Conservation (phyloP, 1,284 basidiomycete genomes). For the Inonotus obliquus region DNA sequence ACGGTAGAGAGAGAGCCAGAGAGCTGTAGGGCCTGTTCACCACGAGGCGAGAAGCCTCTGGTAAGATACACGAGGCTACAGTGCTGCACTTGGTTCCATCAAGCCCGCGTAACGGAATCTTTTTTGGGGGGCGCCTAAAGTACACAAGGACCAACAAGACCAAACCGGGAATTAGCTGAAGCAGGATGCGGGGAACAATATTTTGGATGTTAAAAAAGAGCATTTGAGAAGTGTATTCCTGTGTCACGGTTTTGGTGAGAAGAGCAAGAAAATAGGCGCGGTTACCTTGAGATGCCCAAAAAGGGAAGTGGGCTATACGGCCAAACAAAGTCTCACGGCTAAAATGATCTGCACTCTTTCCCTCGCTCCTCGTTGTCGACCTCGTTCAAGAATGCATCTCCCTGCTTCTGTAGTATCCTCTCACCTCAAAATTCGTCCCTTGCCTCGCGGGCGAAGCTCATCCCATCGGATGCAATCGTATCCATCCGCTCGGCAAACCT, state of each 20-base stretch:
- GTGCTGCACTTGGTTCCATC: conserved; percentile 16
- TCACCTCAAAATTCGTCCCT: background rate
- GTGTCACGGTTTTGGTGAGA: background rate
- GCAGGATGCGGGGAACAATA: background rate
- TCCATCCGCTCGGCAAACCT: background rate
- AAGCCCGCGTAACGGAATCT: conserved; percentile 16
- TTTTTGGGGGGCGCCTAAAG: conserved; percentile 11
- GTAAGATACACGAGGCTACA: conserved; percentile 19
- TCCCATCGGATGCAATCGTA: background rate
- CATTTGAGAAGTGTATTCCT: background rate
- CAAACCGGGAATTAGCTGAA: background rate
- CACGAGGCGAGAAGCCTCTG: conserved; percentile 19
- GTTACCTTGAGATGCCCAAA: background rate
- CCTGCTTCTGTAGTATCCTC: background rate
- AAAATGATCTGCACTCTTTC: background rate
- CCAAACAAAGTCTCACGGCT: background rate
- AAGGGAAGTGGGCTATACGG: background rate
- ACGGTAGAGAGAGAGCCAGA: conserved; percentile 18
- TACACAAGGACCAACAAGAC: background rate
- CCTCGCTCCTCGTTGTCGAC: background rate
- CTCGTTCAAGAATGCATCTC: too few species aligned
- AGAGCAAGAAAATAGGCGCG: background rate
- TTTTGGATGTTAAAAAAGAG: background rate
- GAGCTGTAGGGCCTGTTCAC: conserved; percentile 16
- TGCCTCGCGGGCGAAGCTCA: conserved; percentile 2